Conservation (phyloP, 78 protist species). For the Dictyostelium brefeldianum region DNA sequence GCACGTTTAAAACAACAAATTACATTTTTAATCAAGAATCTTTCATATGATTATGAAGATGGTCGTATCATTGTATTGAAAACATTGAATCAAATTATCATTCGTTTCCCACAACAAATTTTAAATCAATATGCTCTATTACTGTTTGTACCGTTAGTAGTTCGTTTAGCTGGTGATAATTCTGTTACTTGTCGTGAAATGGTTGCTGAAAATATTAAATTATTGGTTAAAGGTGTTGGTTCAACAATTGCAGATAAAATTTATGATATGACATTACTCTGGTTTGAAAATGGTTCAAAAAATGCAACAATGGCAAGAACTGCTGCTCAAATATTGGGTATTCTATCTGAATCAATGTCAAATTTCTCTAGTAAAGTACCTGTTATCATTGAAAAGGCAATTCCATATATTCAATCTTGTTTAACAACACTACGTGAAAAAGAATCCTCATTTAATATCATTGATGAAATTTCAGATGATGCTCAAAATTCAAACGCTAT, state of each 20-base stretch:
- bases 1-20: constrained; percentile 55
- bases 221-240: neutral
- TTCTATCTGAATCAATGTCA: constrained; percentile 3
- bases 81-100: constrained; percentile 10
- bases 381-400: neutral
- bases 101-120: constrained; percentile 58
- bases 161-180: constrained; percentile 27
- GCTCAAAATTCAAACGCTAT: neutral
- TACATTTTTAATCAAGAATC: constrained; percentile 61
- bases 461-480: constrained; percentile 55
- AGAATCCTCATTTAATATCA: neutral
- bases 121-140: constrained; percentile 24
- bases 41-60: constrained; percentile 46
- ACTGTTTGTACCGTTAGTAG: constrained; percentile 42
- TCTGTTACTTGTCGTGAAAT: constrained; percentile 25
- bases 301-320: constrained; percentile 34
- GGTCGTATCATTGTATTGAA: constrained; percentile 54
- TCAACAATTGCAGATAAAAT: neutral
- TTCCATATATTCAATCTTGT: constrained; percentile 10
- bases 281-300: constrained; percentile 41
- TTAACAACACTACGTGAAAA: neutral
- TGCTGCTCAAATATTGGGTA: constrained; percentile 39
- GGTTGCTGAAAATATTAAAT: neutral
- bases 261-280: constrained; percentile 19
- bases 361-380: neutral